Percentiles rank a stretch among this genome's conserved stretches.
These are phyloP conservation scores for Tetrapyrgos nigripes DNA, from an alignment of 1,284 basidiomycete genomes.

Conservation along the genomic window DNA sequence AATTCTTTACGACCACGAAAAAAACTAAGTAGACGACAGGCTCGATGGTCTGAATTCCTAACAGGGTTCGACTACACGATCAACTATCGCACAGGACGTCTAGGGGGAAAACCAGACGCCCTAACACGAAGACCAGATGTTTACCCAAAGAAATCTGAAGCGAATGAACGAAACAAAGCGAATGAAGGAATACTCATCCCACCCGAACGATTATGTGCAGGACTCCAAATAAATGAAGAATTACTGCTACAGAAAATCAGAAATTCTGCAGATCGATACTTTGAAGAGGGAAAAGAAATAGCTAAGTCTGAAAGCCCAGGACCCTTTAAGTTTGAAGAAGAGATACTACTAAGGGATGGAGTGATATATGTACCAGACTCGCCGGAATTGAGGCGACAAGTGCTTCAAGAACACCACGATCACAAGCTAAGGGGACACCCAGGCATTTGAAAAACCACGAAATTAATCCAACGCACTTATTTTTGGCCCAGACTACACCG, in stretches of 20 bases:
- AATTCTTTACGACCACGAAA: slow-evolving; percentile 30
- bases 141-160: slow-evolving; percentile 8
- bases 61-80: slow-evolving; percentile 29
- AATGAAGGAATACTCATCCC: slow-evolving; percentile 22
- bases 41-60: slow-evolving; percentile 34
- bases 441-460: slow-evolving; percentile 35
- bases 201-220: slow-evolving; percentile 24
- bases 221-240: background rate
- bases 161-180: background rate
- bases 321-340: background rate
- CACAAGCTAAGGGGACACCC: slow-evolving; percentile 33
- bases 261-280: background rate
- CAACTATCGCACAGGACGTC: slow-evolving; percentile 28
- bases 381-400: background rate
- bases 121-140: slow-evolving; percentile 29
- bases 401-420: background rate
- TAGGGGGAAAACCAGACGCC: slow-evolving; percentile 32
- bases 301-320: background rate
- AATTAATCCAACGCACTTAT: slow-evolving; percentile 23
- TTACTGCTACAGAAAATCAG: background rate
- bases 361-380: background rate
- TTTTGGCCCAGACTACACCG: slow-evolving; percentile 28
- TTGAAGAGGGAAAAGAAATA: background rate
- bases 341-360: background rate
- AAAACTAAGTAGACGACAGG: slow-evolving; percentile 30